Evolutionary conservation across 2,329 filamentous ascomycete genomes (phyloP).

Genomic region (Tricladium varicosporioides): DNA sequence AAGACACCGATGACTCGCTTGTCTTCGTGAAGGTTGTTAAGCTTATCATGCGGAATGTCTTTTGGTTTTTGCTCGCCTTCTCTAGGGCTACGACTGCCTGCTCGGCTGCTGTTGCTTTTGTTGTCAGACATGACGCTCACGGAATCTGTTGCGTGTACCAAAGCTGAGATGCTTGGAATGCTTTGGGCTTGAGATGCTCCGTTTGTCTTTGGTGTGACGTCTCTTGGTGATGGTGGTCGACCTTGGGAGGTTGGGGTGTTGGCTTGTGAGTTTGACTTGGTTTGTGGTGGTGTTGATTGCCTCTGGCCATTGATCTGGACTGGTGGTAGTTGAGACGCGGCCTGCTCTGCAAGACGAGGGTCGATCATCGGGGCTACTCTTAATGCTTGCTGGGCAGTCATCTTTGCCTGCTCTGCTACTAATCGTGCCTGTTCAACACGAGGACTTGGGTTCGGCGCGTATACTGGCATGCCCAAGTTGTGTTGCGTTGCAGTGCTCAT

Average conservation of each 20-base stretch:
- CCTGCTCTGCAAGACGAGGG: constrained; percentile 23
- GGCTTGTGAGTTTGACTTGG: constrained; percentile 15
- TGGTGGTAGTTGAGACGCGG: constrained; percentile 14
- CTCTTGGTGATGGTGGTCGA: constrained; percentile 19
- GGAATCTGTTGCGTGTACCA: constrained; percentile 32
- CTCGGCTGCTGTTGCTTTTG: constrained; percentile 30
- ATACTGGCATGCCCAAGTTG: constrained; percentile 24
- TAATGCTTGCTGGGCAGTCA: constrained; percentile 27
- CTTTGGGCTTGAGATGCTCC: constrained; percentile 28
- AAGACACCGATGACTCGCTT: constrained; percentile 63
- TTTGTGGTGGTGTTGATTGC: constrained; percentile 26
- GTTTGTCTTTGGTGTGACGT: constrained; percentile 18
- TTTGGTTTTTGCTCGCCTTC: constrained; percentile 39
- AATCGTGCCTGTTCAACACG: constrained; percentile 40
- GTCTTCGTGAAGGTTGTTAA: constrained; percentile 56
- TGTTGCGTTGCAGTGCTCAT: constrained; percentile 29
- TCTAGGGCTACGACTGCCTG: constrained; percentile 29
- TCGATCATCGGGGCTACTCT: constrained; percentile 28
- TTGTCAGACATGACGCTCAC: constrained; percentile 30
- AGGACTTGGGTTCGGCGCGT: constrained; percentile 37
- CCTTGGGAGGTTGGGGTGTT: constrained; percentile 21
- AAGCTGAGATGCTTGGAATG: constrained; percentile 32
- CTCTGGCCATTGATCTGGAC: constrained; percentile 20
- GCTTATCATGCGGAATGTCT: constrained; percentile 55
- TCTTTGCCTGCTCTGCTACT: constrained; percentile 23